Base-by-base conservation (phyloP, 257 asterid species). In the Solanum boliviense region DNA sequence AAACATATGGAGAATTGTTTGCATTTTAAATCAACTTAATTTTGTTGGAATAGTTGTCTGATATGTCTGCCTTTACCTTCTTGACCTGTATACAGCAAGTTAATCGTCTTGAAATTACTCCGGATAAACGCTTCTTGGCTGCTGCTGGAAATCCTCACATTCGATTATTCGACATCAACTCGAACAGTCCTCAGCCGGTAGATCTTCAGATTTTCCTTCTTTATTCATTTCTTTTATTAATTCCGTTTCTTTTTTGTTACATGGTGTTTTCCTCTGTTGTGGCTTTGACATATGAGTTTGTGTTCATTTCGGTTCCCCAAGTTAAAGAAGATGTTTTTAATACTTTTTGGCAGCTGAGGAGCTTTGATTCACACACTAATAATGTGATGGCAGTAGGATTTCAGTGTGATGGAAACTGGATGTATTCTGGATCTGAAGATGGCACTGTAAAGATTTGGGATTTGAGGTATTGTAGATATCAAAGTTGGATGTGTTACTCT, bases 141-240 rank as follows among this genome's bases (percentile, higher is more conserved):
- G 99, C 98, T 83, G 99, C 99, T 16, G 99, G 99, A 88, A 97
- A 97, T 91, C 99, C 99, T 89, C 99, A 97, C 87, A 96, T 97
- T 87, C 96, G 99, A 87, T 91, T 97, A 36, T 97, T 97, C 36
- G 99, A 97, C 89, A 93, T 97, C 89, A 97, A 96, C 88, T 91
- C 98, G 68, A 94, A 89, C 89, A 95, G 94, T 87, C 96, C 98
- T 87, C 98, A 94, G 90, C 99, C 99, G 31, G 99, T 97, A 94
- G 68, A 88, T 88, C 78, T 85, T 70, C 84, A 23, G 74, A 25
- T 5, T 89, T 65, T 81, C 39, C 76, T 85, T 56, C 38, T 83
- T 83, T 25, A 75, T 78, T 85, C 86, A 79, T 25, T 67, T 39
- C 35, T 46, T 71, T 67, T 73, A 27, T 60, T 12, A 29, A 81